Percentiles rank a stretch among this genome's conserved stretches.
Evolutionary conservation across 768 basidiomycete species (phyloP).

Genomic region (Termitomyces bulborhizus): DNA sequence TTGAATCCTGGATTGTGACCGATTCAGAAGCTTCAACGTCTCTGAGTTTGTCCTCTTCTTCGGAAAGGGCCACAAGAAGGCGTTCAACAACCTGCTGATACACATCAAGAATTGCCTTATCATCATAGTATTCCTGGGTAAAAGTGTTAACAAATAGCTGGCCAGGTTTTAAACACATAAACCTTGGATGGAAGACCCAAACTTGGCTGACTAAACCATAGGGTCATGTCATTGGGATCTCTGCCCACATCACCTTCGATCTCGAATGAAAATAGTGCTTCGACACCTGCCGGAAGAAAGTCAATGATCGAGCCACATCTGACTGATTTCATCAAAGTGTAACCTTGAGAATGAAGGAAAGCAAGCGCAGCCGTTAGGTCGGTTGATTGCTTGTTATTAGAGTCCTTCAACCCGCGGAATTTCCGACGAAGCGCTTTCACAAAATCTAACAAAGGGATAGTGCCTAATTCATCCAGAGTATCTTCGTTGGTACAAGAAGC

Average conservation of each 20-base stretch:
- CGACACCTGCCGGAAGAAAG: slow-evolving; percentile 46
- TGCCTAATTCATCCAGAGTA: slow-evolving; percentile 66
- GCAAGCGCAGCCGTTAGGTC: slow-evolving; percentile 80
- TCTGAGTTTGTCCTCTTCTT: slow-evolving; percentile 33
- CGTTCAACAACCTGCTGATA: slow-evolving; percentile 67
- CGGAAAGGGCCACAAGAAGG: slow-evolving; percentile 54
- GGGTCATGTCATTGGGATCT: slow-evolving; percentile 79
- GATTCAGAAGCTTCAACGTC: slow-evolving; percentile 14
- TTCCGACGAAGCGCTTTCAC: slow-evolving; percentile 54
- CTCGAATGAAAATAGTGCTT: slow-evolving; percentile 71
- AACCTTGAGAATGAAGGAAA: slow-evolving; percentile 83
- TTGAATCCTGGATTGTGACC: slow-evolving; percentile 31
- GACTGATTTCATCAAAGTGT: not conserved
- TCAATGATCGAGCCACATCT: not conserved
- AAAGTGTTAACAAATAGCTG: not conserved
- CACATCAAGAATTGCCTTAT: slow-evolving; percentile 57
- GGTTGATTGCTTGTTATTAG: slow-evolving; percentile 23
- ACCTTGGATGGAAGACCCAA: slow-evolving; percentile 89
- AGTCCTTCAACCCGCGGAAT: slow-evolving; percentile 42
- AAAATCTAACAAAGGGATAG: slow-evolving; percentile 63
- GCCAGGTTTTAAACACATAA: not conserved
- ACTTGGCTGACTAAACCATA: slow-evolving; percentile 79
- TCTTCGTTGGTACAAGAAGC: slow-evolving; percentile 78
- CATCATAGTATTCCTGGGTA: slow-evolving; percentile 82
- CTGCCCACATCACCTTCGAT: slow-evolving; percentile 84